Evolutionary conservation across 352 stramenopile genomes (phyloP), one percentile per base, ranked within the genome.

Genomic region (Phytophthora rubi): DNA sequence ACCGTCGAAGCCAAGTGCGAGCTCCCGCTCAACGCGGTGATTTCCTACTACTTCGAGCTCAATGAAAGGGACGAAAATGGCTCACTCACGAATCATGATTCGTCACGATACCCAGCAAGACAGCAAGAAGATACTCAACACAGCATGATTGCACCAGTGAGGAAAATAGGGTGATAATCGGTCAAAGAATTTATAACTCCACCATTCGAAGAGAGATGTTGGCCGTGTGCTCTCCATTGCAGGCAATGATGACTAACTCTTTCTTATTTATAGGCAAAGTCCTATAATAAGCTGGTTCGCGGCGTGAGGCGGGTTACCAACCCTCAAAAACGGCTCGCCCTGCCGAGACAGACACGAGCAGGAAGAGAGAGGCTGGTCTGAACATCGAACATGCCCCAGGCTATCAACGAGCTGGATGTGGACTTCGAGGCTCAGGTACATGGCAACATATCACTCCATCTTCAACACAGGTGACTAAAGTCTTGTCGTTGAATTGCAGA

Each of bases 341-440:
- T 57, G 63, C 35, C 26, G 21, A 62, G 59, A 63, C 55, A 58
- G 13, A 54, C 39, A 15, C 8, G 28, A 60, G 37, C 39, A 49
- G 44, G 42, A 59, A 52, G 32, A 51, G 39, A 35, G 48, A 51
- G 48, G 26, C 52, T 26, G 55, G 49, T 47, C 32, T 28, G 35
- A 42, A 32, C 53, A 32, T 49, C 44, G 39, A 57, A 42, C 32
- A 90, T 91, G 82, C 77, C 81, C 21, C 74, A 76, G 70, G 75
- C 81, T 53, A 87, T 92, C 73, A 85, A 89, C 47, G 82, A 91
- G 69, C 55, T 82, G 57, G 81, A 91, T 65, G 85, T 89, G 42
- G 76, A 90, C 71, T 90, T 83, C 47, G 83, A 92, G 53, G 81
- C 81, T 8, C 85, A 91, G 85, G 85, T 91, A 61, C 4, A n/a